A percentile compares a stretch with the other conserved stretches of the same genome.
Evolutionary conservation across 2,329 filamentous ascomycete genomes (phyloP).

Genomic region (Fusarium nisikadoi): DNA sequence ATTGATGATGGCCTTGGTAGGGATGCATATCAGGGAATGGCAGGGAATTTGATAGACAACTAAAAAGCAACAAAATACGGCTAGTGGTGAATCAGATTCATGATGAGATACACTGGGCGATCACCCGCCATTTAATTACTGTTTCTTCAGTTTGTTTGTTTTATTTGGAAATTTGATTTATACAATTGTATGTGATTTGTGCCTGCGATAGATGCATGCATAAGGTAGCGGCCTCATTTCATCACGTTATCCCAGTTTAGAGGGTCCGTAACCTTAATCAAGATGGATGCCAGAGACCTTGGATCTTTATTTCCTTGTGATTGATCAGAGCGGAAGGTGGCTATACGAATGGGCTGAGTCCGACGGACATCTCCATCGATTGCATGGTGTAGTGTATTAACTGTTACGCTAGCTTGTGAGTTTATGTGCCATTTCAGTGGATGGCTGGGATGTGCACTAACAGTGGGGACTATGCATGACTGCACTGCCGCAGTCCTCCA

Average conservation of each 20-base stretch:
- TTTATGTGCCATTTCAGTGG: background rate
- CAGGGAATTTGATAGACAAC: conserved; percentile 1
- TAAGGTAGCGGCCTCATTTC: conserved; percentile 2
- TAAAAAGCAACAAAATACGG: background rate
- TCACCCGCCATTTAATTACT: background rate
- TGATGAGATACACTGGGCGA: background rate
- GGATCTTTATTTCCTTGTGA: background rate
- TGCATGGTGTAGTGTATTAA: conserved; percentile 8
- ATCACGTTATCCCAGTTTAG: background rate
- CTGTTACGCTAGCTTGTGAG: conserved; percentile 11
- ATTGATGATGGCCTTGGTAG: background rate
- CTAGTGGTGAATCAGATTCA: background rate
- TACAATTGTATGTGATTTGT: background rate
- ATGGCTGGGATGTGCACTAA: conserved; percentile 10
- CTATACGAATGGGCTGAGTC: conserved; percentile 35
- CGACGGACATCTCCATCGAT: conserved; percentile 15
- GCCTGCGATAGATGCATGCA: background rate
- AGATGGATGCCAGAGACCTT: background rate
- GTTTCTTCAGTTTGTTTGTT: background rate
- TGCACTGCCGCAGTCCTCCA: conserved; percentile 23
- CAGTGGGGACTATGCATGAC: conserved; percentile 16
- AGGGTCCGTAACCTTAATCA: conserved; percentile 8
- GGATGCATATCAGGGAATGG: conserved; percentile 24
- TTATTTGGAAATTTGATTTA: background rate
- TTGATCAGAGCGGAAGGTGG: conserved; percentile 14